Base-by-base conservation (phyloP, 2,329 filamentous ascomycete species). In the Clonostachys rosea region DNA sequence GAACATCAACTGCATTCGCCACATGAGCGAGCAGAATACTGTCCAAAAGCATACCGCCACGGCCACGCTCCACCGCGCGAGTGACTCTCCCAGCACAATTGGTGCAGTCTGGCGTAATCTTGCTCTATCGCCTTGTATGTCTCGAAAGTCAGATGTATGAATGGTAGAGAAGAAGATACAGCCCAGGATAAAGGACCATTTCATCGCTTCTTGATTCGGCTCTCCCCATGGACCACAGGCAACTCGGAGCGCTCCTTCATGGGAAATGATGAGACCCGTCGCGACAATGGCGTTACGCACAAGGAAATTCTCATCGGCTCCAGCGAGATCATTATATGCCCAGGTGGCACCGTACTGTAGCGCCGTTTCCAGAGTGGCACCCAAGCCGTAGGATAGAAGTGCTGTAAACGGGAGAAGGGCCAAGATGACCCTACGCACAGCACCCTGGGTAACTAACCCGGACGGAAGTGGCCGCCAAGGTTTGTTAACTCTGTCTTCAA, bases 401-500 rank as follows among this genome's bases (percentile, higher is more conserved):
- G 47, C 49, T 59, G 24, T 62, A 33, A 24, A 24, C 20, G 5
- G 20, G 14, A 47, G 50, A 13, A 54, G 13, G 5, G 55, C 59
- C 9, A 61, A 49, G 13, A 40, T 33, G 11, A 7, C n/a, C 40
- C 40, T 16, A 12, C n/a, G 40, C 10, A n/a, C n/a, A n/a, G n/a
- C n/a, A 7, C 40, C 12, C 40, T 12, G 40, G 13, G 40, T 16
- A 12, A 18, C 14, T n/a, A 13, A 10, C 53, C 9, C 56, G 53
- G 5, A 24, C 20, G 56, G 52, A 2, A 61, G 52, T 1, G 61
- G 55, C 0, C 62, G 54, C 59, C 59, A 65, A 3, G 67, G 65
- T 46, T 71, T 71, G 58, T 72, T 72, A 41, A 68, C 44, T 0
- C 24, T 10, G 52, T 72, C 69, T 49, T 72, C 69, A 0, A 46